Evolutionary conservation across 148 eudicot genomes (phyloP).

Genomic region (Camellia japonica): DNA sequence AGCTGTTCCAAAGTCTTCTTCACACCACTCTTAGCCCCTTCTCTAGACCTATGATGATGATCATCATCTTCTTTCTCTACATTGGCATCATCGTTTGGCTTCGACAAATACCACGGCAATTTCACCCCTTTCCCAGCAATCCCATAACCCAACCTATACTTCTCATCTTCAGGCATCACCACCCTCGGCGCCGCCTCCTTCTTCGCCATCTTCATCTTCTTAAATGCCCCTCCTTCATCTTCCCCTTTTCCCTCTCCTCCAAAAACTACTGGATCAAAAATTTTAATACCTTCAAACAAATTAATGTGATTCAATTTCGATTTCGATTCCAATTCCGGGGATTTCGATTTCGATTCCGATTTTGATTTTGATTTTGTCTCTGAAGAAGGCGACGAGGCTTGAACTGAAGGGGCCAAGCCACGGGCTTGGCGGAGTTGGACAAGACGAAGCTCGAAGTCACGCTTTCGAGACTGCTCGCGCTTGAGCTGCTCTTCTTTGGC

Average conservation of each 20-base stretch:
- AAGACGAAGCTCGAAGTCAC: slow-evolving; percentile 64
- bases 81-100: slow-evolving; percentile 19
- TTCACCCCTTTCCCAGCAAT: slow-evolving; percentile 85
- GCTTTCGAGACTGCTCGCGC: slow-evolving; percentile 67
- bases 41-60: slow-evolving; percentile 8
- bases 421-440: slow-evolving; percentile 75
- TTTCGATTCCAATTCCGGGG: slow-evolving; percentile 32
- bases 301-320: slow-evolving; percentile 71
- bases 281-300: slow-evolving; percentile 85
- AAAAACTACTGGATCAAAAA: slow-evolving; percentile 66
- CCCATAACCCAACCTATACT: slow-evolving; percentile 83
- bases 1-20: slow-evolving; percentile 71
- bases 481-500: slow-evolving; percentile 82
- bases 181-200: slow-evolving; percentile 49
- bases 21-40: slow-evolving; percentile 28
- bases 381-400: not conserved
- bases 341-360: slow-evolving; percentile 26
- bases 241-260: slow-evolving; percentile 26
- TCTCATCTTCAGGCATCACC: slow-evolving; percentile 89
- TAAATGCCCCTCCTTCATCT: slow-evolving; percentile 32
- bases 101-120: slow-evolving; percentile 80
- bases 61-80: slow-evolving; percentile 23
- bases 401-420: slow-evolving; percentile 37
- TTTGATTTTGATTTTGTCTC: slow-evolving; percentile 33
- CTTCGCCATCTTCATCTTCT: slow-evolving; percentile 59